These are phyloP conservation scores for Phytophthora fragariaefolia DNA, from an alignment of 352 stramenopile genomes.

Conservation along the genomic window DNA sequence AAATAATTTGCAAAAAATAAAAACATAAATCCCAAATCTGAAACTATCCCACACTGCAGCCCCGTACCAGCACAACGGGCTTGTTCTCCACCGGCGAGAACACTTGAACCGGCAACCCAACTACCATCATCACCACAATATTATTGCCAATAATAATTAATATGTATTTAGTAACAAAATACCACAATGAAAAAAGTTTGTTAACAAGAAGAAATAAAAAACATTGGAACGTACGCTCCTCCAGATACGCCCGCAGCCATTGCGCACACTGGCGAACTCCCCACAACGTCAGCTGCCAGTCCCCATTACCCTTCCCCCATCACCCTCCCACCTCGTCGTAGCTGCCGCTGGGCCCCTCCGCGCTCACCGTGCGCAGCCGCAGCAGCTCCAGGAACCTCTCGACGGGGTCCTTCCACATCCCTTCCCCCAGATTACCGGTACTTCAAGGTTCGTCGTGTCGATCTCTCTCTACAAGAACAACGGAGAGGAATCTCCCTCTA, in stretches of 20 bases:
- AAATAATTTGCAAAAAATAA: background rate
- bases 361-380: slow-evolving; percentile 80
- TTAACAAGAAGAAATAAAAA: too few species aligned
- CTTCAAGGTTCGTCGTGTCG: slow-evolving; percentile 1
- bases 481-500: background rate
- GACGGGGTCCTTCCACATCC: slow-evolving; percentile 46
- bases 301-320: too few species aligned
- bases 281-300: too few species aligned
- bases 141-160: too few species aligned
- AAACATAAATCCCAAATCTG: background rate
- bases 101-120: slow-evolving; percentile 53
- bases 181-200: too few species aligned
- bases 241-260: slow-evolving; percentile 70
- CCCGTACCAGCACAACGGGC: slow-evolving; percentile 87
- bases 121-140: slow-evolving; percentile 23
- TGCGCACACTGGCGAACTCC: slow-evolving; percentile 49
- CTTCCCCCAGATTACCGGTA: too few species aligned
- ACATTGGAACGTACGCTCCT: slow-evolving; percentile 53
- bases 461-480: slow-evolving; percentile 20
- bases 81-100: slow-evolving; percentile 77
- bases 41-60: background rate
- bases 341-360: slow-evolving; percentile 63
- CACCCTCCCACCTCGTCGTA: slow-evolving; percentile 60
- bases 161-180: too few species aligned
- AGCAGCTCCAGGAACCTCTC: slow-evolving; percentile 83